Percentiles rank a stretch among this genome's conserved stretches.
Conservation (phyloP, 768 basidiomycete genomes). For the Pisolithus microcarpus region DNA sequence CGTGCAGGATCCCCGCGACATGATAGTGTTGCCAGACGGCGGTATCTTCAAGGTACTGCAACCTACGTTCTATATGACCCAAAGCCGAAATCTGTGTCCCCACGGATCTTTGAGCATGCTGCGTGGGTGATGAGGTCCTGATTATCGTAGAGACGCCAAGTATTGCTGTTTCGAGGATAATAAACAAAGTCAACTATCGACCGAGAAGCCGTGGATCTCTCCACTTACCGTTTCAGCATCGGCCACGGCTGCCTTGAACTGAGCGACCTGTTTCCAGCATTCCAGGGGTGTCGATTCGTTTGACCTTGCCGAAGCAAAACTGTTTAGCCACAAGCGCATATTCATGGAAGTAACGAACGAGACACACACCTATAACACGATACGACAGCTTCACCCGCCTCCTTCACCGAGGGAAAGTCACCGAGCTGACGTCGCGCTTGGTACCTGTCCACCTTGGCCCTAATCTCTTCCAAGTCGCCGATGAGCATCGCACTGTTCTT, state of each 20-base stretch:
- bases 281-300: slow-evolving; percentile 53
- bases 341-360: background rate
- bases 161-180: slow-evolving; percentile 42
- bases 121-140: too few species aligned
- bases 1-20: too few species aligned
- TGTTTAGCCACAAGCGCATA: background rate
- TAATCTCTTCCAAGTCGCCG: slow-evolving; percentile 71
- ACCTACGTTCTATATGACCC: too few species aligned
- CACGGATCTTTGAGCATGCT: too few species aligned
- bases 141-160: slow-evolving; percentile 44
- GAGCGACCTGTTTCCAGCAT: slow-evolving; percentile 66
- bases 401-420: slow-evolving; percentile 51
- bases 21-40: too few species aligned
- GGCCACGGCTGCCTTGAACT: slow-evolving; percentile 64
- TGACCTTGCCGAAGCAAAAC: slow-evolving; percentile 13
- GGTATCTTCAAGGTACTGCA: too few species aligned
- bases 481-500: slow-evolving; percentile 57
- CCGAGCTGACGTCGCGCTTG: slow-evolving; percentile 47
- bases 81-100: too few species aligned
- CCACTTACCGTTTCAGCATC: slow-evolving; percentile 58
- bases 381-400: slow-evolving; percentile 51
- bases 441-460: slow-evolving; percentile 64
- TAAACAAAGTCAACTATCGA: slow-evolving; percentile 3
- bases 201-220: background rate
- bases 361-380: slow-evolving; percentile 66